Evolutionary conservation across 2,329 filamentous ascomycete species (phyloP).

Genomic region (Curvularia verruculosa): DNA sequence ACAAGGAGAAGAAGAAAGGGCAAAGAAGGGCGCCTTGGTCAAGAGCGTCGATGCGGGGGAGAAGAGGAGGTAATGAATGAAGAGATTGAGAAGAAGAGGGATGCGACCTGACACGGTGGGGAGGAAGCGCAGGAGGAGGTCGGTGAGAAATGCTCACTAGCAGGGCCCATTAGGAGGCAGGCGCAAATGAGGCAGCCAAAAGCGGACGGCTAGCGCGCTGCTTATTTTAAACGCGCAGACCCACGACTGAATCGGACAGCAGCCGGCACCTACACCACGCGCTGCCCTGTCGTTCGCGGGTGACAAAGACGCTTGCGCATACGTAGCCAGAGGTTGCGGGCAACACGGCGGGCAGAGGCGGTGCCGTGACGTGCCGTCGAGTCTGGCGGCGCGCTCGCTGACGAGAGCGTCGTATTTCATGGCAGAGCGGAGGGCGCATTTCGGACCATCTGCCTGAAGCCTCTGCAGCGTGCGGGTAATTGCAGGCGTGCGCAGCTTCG

Average conservation of each 20-base stretch:
- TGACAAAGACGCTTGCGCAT: slow-evolving; percentile 21
- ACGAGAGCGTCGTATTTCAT: slow-evolving; percentile 9
- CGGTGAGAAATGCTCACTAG: slow-evolving; percentile 40
- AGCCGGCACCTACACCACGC: slow-evolving; percentile 14
- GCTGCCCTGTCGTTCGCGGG: slow-evolving; percentile 27
- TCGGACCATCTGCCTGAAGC: slow-evolving; percentile 5
- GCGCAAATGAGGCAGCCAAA: slow-evolving; percentile 43
- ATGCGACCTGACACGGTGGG: slow-evolving; percentile 36
- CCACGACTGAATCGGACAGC: slow-evolving; percentile 28
- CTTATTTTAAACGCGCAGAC: slow-evolving; percentile 41
- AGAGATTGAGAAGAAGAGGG: slow-evolving; percentile 42
- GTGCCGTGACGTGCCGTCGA: not conserved
- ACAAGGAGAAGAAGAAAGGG: slow-evolving; percentile 50
- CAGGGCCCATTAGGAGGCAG: slow-evolving; percentile 44
- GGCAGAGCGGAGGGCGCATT: not conserved
- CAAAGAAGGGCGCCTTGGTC: slow-evolving; percentile 42
- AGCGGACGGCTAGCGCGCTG: slow-evolving; percentile 31
- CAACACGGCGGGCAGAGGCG: too few species aligned
- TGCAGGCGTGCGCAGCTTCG: slow-evolving; percentile 15
- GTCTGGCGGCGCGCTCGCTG: slow-evolving; percentile 6
- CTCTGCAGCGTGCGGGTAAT: slow-evolving; percentile 17
- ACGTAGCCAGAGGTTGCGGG: too few species aligned
- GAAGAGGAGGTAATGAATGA: slow-evolving; percentile 48
- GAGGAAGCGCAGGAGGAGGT: slow-evolving; percentile 34
- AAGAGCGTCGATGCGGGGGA: slow-evolving; percentile 37